Evolutionary conservation across 2,329 filamentous ascomycete genomes (phyloP).

Genomic region (Neurospora crassa): DNA sequence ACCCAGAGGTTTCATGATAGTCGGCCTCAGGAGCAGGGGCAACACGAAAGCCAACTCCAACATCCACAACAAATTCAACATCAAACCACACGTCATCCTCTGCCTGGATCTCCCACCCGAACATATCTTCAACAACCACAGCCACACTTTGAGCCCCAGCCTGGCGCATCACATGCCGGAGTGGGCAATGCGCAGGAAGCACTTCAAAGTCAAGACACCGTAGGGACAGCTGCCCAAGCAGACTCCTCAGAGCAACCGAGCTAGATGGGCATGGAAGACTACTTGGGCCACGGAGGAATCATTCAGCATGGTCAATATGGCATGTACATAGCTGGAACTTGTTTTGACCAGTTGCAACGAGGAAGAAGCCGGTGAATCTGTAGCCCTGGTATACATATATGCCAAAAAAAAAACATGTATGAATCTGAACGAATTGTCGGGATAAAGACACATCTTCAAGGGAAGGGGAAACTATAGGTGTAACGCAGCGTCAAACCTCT

Average conservation of each 20-base stretch:
- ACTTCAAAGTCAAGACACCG: background rate
- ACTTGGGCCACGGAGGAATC: background rate
- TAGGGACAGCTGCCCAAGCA: background rate
- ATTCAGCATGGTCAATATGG: background rate
- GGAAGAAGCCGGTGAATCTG: background rate
- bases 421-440: background rate
- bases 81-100: background rate
- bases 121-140: background rate
- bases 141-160: background rate
- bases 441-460: background rate
- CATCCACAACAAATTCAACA: background rate
- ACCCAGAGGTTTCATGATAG: background rate
- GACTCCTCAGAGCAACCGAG: background rate
- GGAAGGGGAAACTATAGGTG: background rate
- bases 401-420: background rate
- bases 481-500: background rate
- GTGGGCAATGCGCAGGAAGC: background rate
- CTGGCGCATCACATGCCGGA: background rate
- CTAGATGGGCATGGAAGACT: background rate
- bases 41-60: background rate
- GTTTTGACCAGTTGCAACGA: background rate
- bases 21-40: background rate
- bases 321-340: background rate
- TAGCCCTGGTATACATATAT: background rate
- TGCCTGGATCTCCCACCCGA: background rate